Base-by-base conservation (phyloP, 2,329 filamentous ascomycete species). In the Ascochyta viciae-villosae region DNA sequence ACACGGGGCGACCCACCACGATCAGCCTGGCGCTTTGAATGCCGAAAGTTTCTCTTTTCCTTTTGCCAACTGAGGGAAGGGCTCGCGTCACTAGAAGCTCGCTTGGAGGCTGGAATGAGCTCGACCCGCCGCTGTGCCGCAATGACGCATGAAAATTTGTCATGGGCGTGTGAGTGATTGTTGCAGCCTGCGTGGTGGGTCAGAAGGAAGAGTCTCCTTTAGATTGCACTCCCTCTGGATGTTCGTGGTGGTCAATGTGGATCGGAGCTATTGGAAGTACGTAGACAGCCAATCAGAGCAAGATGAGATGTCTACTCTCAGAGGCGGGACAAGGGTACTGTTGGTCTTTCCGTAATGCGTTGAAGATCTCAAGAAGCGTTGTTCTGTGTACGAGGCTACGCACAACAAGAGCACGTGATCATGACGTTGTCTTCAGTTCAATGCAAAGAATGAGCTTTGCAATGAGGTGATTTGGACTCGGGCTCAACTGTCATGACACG, bases 1-100 rank as follows among this genome's bases (percentile, higher is more conserved):
- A 51, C 43, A 51, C 31, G 42, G 43, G 47, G 38, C 38, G 47
- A 47, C 43, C 47, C 47, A 56, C 47, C 22, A 35, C 26, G 37
- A 41, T 56, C 53, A 46, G 47, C 42, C 53, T 51, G 38, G 38
- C 47, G 46, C 47, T 42, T 42, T 13, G 53, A 55, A 24, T 55
- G 47, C 53, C 53, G 53, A 45, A 50, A 45, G 15, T 38, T 12
- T 46, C 23, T 55, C 39, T 38, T 12, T 8, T 31, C 7, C 16
- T 8, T n/a, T 31, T 46, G 31, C 53, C 42, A 31, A 22, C 31
- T 23, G 35, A 35, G 42, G 41, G 53, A 42, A 46, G 19, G 39
- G 16, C 33, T 41, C 12, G 50, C 46, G 47, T 41, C 35, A 47
- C 53, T 55, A 50, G 41, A 42, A 31, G 10, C 31, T 46, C 53